Evolutionary conservation across 202 grass and related monocot genomes (phyloP).

Genomic region (Alloteropsis angusta): DNA sequence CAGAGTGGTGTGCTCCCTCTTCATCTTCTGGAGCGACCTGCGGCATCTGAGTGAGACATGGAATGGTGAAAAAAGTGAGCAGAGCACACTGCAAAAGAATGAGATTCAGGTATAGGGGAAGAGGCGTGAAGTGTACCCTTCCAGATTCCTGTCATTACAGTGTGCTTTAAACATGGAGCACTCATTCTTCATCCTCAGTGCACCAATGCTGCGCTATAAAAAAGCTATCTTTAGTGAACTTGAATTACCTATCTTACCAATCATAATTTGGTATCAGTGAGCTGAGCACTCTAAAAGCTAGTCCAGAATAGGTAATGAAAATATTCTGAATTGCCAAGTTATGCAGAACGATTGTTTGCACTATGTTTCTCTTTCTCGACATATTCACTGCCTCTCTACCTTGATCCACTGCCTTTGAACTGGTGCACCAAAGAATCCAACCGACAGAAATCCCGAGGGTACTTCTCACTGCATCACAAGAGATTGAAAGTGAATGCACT

Average conservation of each 20-base stretch:
- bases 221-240: neutral
- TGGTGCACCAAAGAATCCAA: conserved; percentile 50
- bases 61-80: neutral
- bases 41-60: conserved; percentile 38
- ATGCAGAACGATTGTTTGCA: neutral
- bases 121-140: conserved; percentile 27
- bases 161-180: conserved; percentile 49
- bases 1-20: conserved; percentile 52
- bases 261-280: neutral
- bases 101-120: neutral
- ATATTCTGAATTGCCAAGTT: neutral
- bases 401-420: conserved; percentile 52
- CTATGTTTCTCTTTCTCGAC: conserved; percentile 1
- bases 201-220: conserved; percentile 51
- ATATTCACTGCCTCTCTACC: conserved; percentile 32
- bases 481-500: conserved; percentile 16
- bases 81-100: neutral
- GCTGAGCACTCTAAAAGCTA: conserved; percentile 14
- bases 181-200: conserved; percentile 58
- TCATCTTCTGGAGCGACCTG: conserved; percentile 53
- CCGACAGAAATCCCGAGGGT: conserved; percentile 48
- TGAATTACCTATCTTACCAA: conserved; percentile 2
- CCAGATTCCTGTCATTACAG: conserved; percentile 43
- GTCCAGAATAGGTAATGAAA: neutral
- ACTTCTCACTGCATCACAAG: conserved; percentile 45